Evolutionary conservation across 176 grass and related monocot genomes (phyloP).

Genomic region (Oryza glaberrima): DNA sequence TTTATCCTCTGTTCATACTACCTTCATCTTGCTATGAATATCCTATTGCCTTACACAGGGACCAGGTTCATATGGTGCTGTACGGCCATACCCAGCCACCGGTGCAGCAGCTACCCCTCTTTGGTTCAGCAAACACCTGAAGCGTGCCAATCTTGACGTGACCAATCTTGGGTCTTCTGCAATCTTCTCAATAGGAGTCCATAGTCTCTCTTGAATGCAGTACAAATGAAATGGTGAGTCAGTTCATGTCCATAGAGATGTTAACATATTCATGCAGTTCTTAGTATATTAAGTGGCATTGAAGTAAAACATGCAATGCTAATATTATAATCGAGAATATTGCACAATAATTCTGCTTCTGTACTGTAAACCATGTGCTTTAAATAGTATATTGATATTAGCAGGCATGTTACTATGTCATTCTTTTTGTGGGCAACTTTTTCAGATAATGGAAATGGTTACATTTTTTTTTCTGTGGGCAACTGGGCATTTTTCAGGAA

Average conservation of each 20-base stretch:
- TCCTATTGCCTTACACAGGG: slow-evolving; percentile 80
- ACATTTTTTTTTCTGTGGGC: not conserved
- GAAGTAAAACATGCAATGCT: not conserved
- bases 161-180: slow-evolving; percentile 61
- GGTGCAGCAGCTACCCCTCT: slow-evolving; percentile 91
- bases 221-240: slow-evolving; percentile 50
- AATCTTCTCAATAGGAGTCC: slow-evolving; percentile 69
- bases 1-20: slow-evolving; percentile 32
- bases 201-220: slow-evolving; percentile 74
- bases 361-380: slow-evolving; percentile 26
- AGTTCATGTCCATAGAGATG: slow-evolving; percentile 13
- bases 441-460: too few species aligned
- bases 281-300: slow-evolving; percentile 21
- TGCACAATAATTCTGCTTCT: slow-evolving; percentile 15
- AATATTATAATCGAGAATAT: slow-evolving; percentile 20
- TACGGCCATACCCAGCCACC: slow-evolving; percentile 54
- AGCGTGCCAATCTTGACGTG: slow-evolving; percentile 71
- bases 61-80: slow-evolving; percentile 65
- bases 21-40: slow-evolving; percentile 30
- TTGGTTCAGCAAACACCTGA: slow-evolving; percentile 94
- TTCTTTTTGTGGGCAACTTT: not conserved
- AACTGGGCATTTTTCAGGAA: slow-evolving; percentile 16
- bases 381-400: slow-evolving; percentile 29
- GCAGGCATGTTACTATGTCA: not conserved
- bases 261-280: slow-evolving; percentile 20